Conservation (phyloP, 306 rosid species). For the Adenanthera pavonina region DNA sequence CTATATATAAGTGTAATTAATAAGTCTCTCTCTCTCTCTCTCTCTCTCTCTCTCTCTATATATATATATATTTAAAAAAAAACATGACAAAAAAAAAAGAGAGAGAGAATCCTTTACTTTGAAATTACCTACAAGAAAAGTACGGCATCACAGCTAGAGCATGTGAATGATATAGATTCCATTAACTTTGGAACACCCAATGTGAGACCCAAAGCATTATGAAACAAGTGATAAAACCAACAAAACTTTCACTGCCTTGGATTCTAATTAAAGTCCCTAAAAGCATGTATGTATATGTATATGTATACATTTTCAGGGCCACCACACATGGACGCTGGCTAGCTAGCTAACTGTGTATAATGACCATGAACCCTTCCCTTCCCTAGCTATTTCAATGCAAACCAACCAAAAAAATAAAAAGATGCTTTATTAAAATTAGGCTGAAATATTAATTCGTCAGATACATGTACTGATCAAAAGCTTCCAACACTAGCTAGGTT, state of each 20-base stretch:
- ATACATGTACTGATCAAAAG: slow-evolving; percentile 49
- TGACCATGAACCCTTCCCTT: neutral
- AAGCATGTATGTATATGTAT: slow-evolving; percentile 3
- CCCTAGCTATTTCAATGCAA: slow-evolving; percentile 14
- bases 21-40: too few relatives aligned
- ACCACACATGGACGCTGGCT: slow-evolving; percentile 7
- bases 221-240: slow-evolving; percentile 27
- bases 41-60: too few relatives aligned
- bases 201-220: slow-evolving; percentile 25
- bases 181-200: neutral
- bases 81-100: neutral
- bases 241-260: slow-evolving; percentile 32
- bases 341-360: too few relatives aligned
- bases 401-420: slow-evolving; percentile 7
- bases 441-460: slow-evolving; percentile 45
- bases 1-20: too few relatives aligned
- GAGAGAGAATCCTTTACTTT: neutral
- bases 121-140: neutral
- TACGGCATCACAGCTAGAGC: neutral
- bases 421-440: slow-evolving; percentile 47
- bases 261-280: slow-evolving; percentile 39
- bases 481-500: slow-evolving; percentile 36
- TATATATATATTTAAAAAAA: too few relatives aligned
- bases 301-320: slow-evolving; percentile 31
- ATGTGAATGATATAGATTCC: slow-evolving; percentile 16